A percentile compares a stretch with the other conserved stretches of the same genome.
Conservation (phyloP, 2,329 filamentous ascomycete genomes). For the Claviceps maximensis region DNA sequence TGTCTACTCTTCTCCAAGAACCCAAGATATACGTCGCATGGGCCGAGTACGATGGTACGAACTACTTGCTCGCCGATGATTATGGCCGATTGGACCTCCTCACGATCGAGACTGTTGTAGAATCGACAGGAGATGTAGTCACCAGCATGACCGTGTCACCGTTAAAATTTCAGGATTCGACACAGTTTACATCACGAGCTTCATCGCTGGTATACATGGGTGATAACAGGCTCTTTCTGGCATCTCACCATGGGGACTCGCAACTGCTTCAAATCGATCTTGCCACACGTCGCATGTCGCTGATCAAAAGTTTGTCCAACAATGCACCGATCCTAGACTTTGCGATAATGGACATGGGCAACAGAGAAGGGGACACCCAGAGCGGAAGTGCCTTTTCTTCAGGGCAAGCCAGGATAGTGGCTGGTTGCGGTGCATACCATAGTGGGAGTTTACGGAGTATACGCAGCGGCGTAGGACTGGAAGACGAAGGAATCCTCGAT, state of each 20-base stretch:
- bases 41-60: conserved; percentile 68
- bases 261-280: conserved; percentile 56
- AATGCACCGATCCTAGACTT: conserved; percentile 91
- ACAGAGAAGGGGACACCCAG: conserved; percentile 62
- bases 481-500: conserved; percentile 71
- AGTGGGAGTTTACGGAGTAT: conserved; percentile 84
- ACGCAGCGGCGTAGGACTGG: conserved; percentile 82
- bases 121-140: conserved; percentile 53
- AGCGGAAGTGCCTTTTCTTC: conserved; percentile 81
- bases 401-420: conserved; percentile 85
- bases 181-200: conserved; percentile 52
- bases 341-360: conserved; percentile 90
- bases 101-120: conserved; percentile 56
- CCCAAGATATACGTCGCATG: conserved; percentile 85
- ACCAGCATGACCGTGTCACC: conserved; percentile 55
- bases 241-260: conserved; percentile 85
- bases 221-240: conserved; percentile 64
- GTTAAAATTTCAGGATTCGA: conserved; percentile 16
- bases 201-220: conserved; percentile 68
- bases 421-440: conserved; percentile 79
- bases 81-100: conserved; percentile 80
- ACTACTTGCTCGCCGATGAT: conserved; percentile 84
- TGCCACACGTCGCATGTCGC: conserved; percentile 33
- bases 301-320: conserved; percentile 59
- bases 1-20: conserved; percentile 53